These are phyloP conservation scores for Dittrichia graveolens DNA, from an alignment of 129 eudicot species.

Conservation along the genomic window DNA sequence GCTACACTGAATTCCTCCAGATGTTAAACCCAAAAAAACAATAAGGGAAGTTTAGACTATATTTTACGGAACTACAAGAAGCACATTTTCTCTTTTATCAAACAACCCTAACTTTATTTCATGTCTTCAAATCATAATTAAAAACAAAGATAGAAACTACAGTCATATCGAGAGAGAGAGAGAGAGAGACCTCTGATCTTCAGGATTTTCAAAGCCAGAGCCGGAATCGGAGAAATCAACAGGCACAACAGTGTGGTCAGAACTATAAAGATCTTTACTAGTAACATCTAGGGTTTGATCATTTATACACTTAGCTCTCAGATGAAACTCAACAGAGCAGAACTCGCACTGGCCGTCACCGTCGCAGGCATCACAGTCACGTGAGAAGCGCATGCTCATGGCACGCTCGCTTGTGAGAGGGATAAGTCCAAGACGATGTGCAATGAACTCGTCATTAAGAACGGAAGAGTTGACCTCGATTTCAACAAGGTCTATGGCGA, in stretches of 20 bases:
- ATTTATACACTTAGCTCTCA: constrained; percentile 71
- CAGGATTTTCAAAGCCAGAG: constrained; percentile 51
- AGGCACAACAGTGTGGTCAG: constrained; percentile 83
- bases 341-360: constrained; percentile 99
- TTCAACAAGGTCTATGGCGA: constrained; percentile 92
- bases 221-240: constrained; percentile 75
- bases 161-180: too few relatives aligned
- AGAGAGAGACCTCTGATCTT: constrained; percentile 55
- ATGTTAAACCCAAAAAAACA: too few relatives aligned
- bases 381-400: constrained; percentile 96
- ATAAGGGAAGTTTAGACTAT: too few relatives aligned
- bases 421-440: constrained; percentile 87
- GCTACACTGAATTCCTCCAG: too few relatives aligned
- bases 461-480: constrained; percentile 96
- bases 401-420: constrained; percentile 93
- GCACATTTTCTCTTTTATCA: too few relatives aligned
- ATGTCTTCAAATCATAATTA: too few relatives aligned
- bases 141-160: too few relatives aligned
- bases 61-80: too few relatives aligned
- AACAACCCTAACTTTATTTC: too few relatives aligned
- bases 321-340: constrained; percentile 95
- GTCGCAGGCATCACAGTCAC: constrained; percentile 96
- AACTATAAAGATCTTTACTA: constrained; percentile 75
- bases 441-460: constrained; percentile 89
- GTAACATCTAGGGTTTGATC: constrained; percentile 95